Evolutionary conservation across 2,329 filamentous ascomycete species (phyloP), one percentile per base, ranked within the genome.

Genomic region (Fusarium robinianum): DNA sequence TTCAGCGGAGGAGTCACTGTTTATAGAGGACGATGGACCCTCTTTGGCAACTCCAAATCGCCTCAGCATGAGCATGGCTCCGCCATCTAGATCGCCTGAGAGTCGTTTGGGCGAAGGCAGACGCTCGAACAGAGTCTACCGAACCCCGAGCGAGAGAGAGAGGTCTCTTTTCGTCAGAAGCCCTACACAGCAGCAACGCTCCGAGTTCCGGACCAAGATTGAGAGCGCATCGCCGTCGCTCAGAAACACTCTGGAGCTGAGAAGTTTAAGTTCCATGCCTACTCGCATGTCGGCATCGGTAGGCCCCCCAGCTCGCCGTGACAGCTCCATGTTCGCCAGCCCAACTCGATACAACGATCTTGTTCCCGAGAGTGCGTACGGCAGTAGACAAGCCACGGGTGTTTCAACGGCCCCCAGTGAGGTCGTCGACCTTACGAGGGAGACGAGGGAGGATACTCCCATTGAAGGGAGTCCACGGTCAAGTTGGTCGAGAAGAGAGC

Each of bases 311-410:
- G 19, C 6, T 10, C 38, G 55, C 4, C 46, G 38, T n/a, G 51
- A 58, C 17, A 57, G 53, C 35, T 29, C 17, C 21, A 21, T 60
- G 8, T 58, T 60, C n/a, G 10, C 21, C 2, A 54, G 41, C 18
- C 40, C 55, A 6, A 56, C 55, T 2, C 24, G 33, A 5, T 51
- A 49, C 12, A 10, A 8, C 22, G n/a, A 11, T n/a, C 29, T 53
- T 2, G 38, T 49, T 10, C 32, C 35, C 12, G 9, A 23, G 17
- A n/a, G n/a, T n/a, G n/a, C n/a, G n/a, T n/a, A n/a, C n/a, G n/a
- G 24, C 12, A 11, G 41, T 18, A 17, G 10, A 10, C 24, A 11
- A 5, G 8, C 6, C 23, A 44, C 34, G 4, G 26, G 5, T 4
- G 10, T n/a, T 21, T 29, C 10, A 5, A 37, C 46, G 0, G 32